Base-by-base conservation (phyloP, 495 filamentous ascomycete species). In the Aspergillus funiculosus region DNA sequence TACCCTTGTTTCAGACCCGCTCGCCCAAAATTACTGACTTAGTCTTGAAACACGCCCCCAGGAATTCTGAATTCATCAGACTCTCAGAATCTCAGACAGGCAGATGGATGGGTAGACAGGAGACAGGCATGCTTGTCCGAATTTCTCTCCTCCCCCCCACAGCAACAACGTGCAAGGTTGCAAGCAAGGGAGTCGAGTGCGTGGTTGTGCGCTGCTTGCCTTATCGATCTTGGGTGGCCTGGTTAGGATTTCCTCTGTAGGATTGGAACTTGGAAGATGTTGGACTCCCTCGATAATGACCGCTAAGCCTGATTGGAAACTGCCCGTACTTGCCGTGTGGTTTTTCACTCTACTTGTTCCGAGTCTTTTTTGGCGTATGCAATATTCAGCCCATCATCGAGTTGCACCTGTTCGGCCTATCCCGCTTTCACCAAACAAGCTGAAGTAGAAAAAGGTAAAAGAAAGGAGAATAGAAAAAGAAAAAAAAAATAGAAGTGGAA, bases 131-230 rank as follows among this genome's bases (percentile, higher is more conserved):
- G 44, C 17, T 17, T 35, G 30, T 22, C 37, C 21, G 27, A 34
- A n/a, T n/a, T n/a, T n/a, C n/a, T n/a, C n/a, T n/a, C n/a, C 21
- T 38, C 37, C 39, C 43, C 50, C 48, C 29, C 48, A 50, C 51
- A n/a, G n/a, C n/a, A n/a, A 44, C 20, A 37, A 43, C 38, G 43
- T 42, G 49, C 38, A 35, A 52, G 43, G 21, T 37, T 22, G 30
- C 20, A 20, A 43, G 27, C 27, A 49, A 39, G 41, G 39, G 22
- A n/a, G 44, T 28, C 43, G 25, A 13, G 32, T 38, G 47, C 47
- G 37, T 50, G 30, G 19, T 34, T n/a, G 31, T 50, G 27, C 40
- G 26, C 9, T 19, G 21, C 30, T 43, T 39, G 26, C 27, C 19
- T 44, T 47, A 39, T 39, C 34, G 26, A 40, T 39, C 48, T 50